Evolutionary conservation across 768 basidiomycete species (phyloP), one percentile per base, ranked within the genome.

Genomic region (Lyophyllum atratum): DNA sequence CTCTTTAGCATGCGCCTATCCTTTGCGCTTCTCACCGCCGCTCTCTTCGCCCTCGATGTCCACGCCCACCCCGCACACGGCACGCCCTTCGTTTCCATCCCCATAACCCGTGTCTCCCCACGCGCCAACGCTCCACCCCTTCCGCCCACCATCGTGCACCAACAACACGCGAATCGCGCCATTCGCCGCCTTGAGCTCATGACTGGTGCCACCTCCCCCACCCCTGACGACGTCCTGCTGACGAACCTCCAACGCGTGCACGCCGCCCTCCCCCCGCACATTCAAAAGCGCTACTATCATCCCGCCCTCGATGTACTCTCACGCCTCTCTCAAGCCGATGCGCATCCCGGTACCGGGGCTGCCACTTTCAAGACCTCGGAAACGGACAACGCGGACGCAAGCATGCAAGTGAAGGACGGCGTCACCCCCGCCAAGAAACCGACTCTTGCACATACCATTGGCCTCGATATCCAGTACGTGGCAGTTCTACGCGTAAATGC

Each of bases 141-240:
- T 4, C 63, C 54, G 17, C 42, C 64, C 12, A 24, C 58, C 1
- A 59, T 59, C 49, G 60, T 80, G 49, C 71, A 85, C 49, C 86
- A 87, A 65, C 85, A 83, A 67, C 80, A 85, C 64, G 79, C 82
- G 42, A 87, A 85, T 62, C 81, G 77, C 43, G 77, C 76, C 37
- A 68, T 79, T 44, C 75, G 70, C 52, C 85, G 87, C 37, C 75
- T 83, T 31, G 82, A 84, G 14, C 75, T 73, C 39, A 85, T 87
- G 82, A 81, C 79, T 3, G 80, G 84, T n/a, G 73, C 76, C 26
- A 61, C 65, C 15, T 48, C 67, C 19, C 54, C 40, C 26, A 78
- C 79, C 7, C 68, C 74, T 24, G 52, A 64, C 33, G 51, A 64
- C 15, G 73, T 75, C n/a, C 75, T 84, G 25, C 50, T 64, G 10